Base-by-base conservation (phyloP, 495 filamentous ascomycete species). In the Cenococcum geophilum region DNA sequence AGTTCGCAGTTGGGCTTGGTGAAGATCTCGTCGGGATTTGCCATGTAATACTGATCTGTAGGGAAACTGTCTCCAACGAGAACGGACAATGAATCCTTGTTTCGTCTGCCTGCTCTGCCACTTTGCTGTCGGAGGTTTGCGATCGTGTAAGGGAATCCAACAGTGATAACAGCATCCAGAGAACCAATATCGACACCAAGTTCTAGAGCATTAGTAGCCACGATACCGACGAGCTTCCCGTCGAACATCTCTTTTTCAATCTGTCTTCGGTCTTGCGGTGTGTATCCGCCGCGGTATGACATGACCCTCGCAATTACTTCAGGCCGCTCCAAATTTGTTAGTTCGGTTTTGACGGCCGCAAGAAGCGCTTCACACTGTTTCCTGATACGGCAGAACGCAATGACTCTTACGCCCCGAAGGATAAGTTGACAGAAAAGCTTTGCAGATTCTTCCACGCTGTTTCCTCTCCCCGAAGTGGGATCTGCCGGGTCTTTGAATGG, bases 171-270 rank as follows among this genome's bases (percentile, higher is more conserved):
- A 36, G 92, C 92, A 75, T 99, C 95, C 36, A 99, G 78, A 12
- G 86, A 91, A 12, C 95, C 93, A 67, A 99, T 97, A 72, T 99
- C 93, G 43, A 99, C 88, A 14, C 93, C 93, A 0, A 99, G 74
- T 71, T 97, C 93, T 6, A 99, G 77, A 6, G 93, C 93, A 58
- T 84, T 96, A 1, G 93, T 99, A 8, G 92, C 93, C 9, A 99
- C 82, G 58, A 99, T 93, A 4, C 93, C 95, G 70, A 97, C 79
- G 5, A 99, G 77, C 67, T 91, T 90, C 0, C 93, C 93, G 52
- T 95, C 89, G 64, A 97, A 97, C 93, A 99, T 97, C 68, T 97
- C 93, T 36, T 80, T 85, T 73, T 99, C 93, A 51, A 99, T 97
- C 51, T 79, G 77, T 22, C 95, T 82, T 42, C 93, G 82, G 70